These are phyloP conservation scores for Pyricularia pennisetigena DNA, from an alignment of 2,329 filamentous ascomycete species.

Conservation along the genomic window DNA sequence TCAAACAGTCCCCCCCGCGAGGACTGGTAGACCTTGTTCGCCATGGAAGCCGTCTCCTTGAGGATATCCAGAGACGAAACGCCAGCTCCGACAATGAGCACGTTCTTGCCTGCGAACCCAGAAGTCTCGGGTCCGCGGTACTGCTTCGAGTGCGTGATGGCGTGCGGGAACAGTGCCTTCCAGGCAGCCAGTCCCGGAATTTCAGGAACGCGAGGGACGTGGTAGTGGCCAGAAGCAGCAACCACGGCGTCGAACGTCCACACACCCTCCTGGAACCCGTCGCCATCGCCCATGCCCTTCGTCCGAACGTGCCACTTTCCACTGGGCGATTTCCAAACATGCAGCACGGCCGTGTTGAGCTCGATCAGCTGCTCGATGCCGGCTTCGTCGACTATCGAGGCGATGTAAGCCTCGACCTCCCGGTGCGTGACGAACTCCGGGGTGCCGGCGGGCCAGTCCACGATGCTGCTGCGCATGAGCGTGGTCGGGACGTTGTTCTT, in stretches of 20 bases:
- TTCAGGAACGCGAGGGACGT: constrained; percentile 50
- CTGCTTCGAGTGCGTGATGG: constrained; percentile 59
- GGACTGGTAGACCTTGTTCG: constrained; percentile 34
- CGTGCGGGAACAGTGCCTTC: constrained; percentile 40
- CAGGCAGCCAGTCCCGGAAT: constrained; percentile 48
- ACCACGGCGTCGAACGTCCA: constrained; percentile 53
- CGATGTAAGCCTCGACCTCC: constrained; percentile 49
- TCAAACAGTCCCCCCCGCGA: constrained; percentile 53
- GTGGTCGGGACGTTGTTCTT: constrained; percentile 68
- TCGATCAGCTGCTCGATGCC: constrained; percentile 38
- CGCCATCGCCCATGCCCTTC: constrained; percentile 19
- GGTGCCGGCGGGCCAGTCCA: constrained; percentile 47
- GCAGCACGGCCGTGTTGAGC: constrained; percentile 51
- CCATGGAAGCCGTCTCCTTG: constrained; percentile 24
- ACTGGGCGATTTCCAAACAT: constrained; percentile 30
- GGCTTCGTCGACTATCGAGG: constrained; percentile 40
- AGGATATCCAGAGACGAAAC: constrained; percentile 32
- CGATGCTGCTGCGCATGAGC: constrained; percentile 31
- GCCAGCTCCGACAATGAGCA: constrained; percentile 44
- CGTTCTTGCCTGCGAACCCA: constrained; percentile 24
- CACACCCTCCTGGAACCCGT: neutral
- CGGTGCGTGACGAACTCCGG: constrained; percentile 48
- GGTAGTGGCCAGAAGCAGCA: constrained; percentile 58
- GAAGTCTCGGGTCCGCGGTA: constrained; percentile 51
- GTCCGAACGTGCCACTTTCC: constrained; percentile 41